Base-by-base conservation (phyloP, 2,329 filamentous ascomycete genomes). In the Colletotrichum sp. region DNA sequence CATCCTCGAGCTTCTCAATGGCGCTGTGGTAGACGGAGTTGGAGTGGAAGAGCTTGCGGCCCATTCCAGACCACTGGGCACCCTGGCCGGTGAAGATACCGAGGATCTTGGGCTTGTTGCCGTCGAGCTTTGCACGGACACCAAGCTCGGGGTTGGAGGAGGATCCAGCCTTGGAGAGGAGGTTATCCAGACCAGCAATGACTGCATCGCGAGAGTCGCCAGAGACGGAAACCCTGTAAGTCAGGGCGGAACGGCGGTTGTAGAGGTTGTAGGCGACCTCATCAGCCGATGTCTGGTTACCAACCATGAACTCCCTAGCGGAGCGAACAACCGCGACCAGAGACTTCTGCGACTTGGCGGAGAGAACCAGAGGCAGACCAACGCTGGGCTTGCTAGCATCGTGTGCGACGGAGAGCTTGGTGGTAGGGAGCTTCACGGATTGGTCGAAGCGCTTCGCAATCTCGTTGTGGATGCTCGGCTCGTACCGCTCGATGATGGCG, bases 21-120 rank as follows among this genome's bases (percentile, higher is more conserved):
- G 63, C 52, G 13, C 43, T 68, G 9, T 59, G 52, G 61, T 78
- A 80, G 26, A 71, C 21, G 18, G 36, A 13, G 68, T 48, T 75
- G 5, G 48, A 70, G 21, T 71, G 30, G 36, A 76, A 74, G 21
- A 84, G 78, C 61, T 79, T 73, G 5, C 73, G 71, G 12, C 83
- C 84, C 84, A 86, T 85, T 1, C 71, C 36, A 2, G 80, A 71
- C 80, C 81, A 84, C 67, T 84, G 83, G 0, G 82, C 83, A 7
- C 83, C 83, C 63, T 84, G 83, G 2, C 83, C 83, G 2, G 83
- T 84, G 74, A 84, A 84, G n/a, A 84, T 76, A 2, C 79, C 80
- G 24, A 81, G 74, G 13, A 80, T 77, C 63, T 75, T 76, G 66
- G 63, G 48, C 55, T 70, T 52, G 52, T 55, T 68, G 60, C 74